Evolutionary conservation across 2,329 filamentous ascomycete species (phyloP), one percentile per base, ranked within the genome.

Genomic region (Calonectria pauciramosa): DNA sequence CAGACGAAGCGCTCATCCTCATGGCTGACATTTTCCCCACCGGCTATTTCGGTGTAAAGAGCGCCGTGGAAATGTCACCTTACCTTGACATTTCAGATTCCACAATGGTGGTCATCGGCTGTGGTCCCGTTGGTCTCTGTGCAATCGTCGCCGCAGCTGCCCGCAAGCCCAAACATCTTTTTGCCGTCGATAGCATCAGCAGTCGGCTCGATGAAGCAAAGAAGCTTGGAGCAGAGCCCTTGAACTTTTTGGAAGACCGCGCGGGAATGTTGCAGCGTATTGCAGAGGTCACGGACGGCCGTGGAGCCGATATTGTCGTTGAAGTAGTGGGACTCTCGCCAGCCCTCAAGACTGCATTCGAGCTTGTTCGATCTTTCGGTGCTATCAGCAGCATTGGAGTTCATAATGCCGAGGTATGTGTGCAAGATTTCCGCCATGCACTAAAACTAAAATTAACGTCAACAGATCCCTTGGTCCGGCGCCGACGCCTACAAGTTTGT

Each of bases 1-100:
- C 93, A 28, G 93, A 96, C 78, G 90, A 94, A 77, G 92, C 92
- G 38, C 88, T 97, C 63, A 92, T 97, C 10, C 89, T 98, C 38
- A 98, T 98, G 96, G 95, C 95, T 20, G 96, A 98, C 82, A 98
- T 98, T 80, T 98, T 97, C 85, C 96, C 96, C 1, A 95, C 93
- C 0, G 94, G 96, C 10, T 98, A 92, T 86, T 98, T 96, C 80
- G 96, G 95, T 11, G 94, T 94, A 5, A 89, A 90, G 72, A 97
- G 95, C 81, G 96, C 93, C 6, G 93, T 98, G 83, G 91, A 91
- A 72, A 86, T 93, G 81, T 88, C 93, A 47, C 78, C 81, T 23
- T 77, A 72, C n/a, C 75, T 82, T 11, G 76, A 83, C 41, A 75
- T 85, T 26, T 82, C 83, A n/a, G 80, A 86, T 16, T 91, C 92